Percentiles rank a stretch among this genome's conserved stretches.
phyloP scores from a whole-genome alignment of 441 rosid genomes.

The Gossypium davidsonii region DNA sequence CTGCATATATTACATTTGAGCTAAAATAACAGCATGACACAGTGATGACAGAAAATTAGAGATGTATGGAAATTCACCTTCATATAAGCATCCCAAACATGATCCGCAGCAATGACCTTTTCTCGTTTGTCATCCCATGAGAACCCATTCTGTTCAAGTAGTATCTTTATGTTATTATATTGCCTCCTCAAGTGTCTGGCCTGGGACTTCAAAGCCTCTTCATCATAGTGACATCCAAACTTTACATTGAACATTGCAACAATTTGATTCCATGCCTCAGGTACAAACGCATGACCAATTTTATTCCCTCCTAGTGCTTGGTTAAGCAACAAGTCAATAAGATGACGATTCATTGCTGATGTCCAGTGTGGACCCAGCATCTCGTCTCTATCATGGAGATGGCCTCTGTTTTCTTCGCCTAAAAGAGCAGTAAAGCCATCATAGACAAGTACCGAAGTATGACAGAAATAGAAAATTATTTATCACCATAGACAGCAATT shows the following conservation, averaged over 20 bases:
- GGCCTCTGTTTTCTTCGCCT: conserved; percentile 27
- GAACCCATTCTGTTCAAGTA: conserved; percentile 40
- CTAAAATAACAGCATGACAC: conserved; percentile 4
- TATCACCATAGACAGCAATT: not conserved
- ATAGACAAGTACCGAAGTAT: conserved; percentile 3
- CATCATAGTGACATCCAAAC: conserved; percentile 27
- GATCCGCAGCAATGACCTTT: conserved; percentile 37
- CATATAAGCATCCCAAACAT: conserved; percentile 37
- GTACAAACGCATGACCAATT: conserved; percentile 27
- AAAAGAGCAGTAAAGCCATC: conserved; percentile 17
- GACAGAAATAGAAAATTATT: conserved; percentile 8
- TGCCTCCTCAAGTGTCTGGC: conserved; percentile 31
- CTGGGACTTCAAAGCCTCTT: conserved; percentile 25
- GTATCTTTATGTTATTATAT: conserved; percentile 29
- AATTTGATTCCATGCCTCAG: conserved; percentile 39
- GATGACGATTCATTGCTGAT: conserved; percentile 32
- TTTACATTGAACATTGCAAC: conserved; percentile 22
- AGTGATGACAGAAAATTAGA: not conserved
- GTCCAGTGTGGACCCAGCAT: conserved; percentile 24
- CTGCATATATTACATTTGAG: conserved; percentile 27
- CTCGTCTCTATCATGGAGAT: conserved; percentile 18
- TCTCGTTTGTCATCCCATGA: conserved; percentile 46
- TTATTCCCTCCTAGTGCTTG: conserved; percentile 45
- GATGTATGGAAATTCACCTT: conserved; percentile 22
- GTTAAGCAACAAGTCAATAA: conserved; percentile 41